Evolutionary conservation across 176 grass and related monocot species (phyloP).

Genomic region (Melocanna baccifera): DNA sequence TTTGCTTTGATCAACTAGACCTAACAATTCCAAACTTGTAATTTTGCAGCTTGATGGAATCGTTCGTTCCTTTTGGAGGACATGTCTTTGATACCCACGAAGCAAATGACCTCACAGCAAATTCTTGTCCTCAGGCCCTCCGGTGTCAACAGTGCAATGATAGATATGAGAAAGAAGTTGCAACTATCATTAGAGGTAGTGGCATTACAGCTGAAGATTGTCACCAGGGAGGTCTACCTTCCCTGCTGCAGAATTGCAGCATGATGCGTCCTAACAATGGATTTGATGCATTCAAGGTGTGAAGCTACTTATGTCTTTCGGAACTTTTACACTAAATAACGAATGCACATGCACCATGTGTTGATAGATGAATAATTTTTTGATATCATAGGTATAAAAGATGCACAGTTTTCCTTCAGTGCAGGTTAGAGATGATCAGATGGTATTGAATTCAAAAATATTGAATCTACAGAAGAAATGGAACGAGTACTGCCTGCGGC

Average conservation of each 20-base stretch:
- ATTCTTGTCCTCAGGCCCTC: conserved; percentile 39
- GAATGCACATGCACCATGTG: neutral
- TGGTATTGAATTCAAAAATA: conserved; percentile 62
- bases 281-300: conserved; percentile 71
- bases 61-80: conserved; percentile 69
- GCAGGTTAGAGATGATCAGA: conserved; percentile 76
- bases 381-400: conserved; percentile 50
- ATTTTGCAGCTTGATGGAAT: conserved; percentile 53
- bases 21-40: conserved; percentile 24
- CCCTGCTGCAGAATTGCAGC: conserved; percentile 57
- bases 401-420: conserved; percentile 65
- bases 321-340: neutral
- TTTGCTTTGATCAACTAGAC: neutral
- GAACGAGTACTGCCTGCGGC: conserved; percentile 58
- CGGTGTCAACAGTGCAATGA: conserved; percentile 71
- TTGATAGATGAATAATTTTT: conserved; percentile 26
- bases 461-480: conserved; percentile 76
- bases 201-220: conserved; percentile 46
- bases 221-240: conserved; percentile 45
- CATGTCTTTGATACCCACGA: conserved; percentile 40
- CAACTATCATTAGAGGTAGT: conserved; percentile 55
- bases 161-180: conserved; percentile 73
- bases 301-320: conserved; percentile 35
- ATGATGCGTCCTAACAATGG: conserved; percentile 45
- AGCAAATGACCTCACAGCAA: conserved; percentile 23